Evolutionary conservation across 148 eudicot genomes (phyloP), one percentile per base, ranked within the genome.

Genomic region (Dianthus caryophyllus): DNA sequence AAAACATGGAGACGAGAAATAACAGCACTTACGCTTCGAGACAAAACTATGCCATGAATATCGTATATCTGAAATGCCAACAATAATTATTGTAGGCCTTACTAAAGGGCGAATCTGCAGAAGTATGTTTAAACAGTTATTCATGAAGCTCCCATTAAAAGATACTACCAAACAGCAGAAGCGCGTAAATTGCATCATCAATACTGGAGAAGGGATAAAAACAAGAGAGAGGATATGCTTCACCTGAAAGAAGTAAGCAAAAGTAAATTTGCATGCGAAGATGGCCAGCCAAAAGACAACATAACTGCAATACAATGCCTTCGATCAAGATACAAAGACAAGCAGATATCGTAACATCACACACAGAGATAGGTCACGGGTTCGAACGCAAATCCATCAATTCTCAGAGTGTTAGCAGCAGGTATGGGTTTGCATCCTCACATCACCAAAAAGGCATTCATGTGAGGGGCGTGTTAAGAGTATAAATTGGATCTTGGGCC

Each of bases 221-320:
- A 20, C 26, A 36, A 60, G 10, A 21, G 13, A 36, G 16, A n/a
- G 11, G 62, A 55, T 14, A 64, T 46, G 56, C 61, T 85, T 86
- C 77, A 73, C 98, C 96, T 95, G 99, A 73, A 95, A 93, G 72
- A 86, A 95, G 81, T 95, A 95, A 26, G 99, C 84, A 72, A 95
- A 95, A 2, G 84, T 68, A 70, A 90, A 95, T 69, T 95, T 95
- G 97, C 90, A 85, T 17, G 64, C 82, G 38, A 95, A 85, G 73
- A 95, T 85, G 79, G 88, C 93, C 85, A 88, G 63, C 99, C 99
- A 95, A 75, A 54, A 95, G 50, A 87, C 78, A 72, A 84, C 96
- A 75, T 95, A 95, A 72, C 98, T 94, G 85, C 79, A 79, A 63
- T 20, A 43, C 1, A 44, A 26, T 44, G 36, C 26, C 50, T 63